Conservation (phyloP, 345 rosid genomes). For the Sisymbrium irio region DNA sequence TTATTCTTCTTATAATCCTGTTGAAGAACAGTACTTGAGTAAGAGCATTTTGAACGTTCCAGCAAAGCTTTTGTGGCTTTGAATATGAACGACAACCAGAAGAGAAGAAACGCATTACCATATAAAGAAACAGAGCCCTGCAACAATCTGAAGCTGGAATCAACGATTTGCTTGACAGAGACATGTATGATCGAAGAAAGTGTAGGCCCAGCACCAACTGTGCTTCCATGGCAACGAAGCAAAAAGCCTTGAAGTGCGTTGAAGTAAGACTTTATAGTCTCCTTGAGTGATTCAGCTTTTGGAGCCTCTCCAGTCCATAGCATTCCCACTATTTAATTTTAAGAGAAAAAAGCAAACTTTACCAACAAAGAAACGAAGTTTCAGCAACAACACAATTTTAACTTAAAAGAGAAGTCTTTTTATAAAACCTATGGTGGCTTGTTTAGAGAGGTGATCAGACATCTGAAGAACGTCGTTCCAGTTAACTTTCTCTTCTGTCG, state of each 20-base stretch:
- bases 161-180: conserved; percentile 70
- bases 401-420: not conserved
- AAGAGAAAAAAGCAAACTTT: not conserved
- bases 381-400: not conserved
- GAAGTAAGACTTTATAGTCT: conserved; percentile 64
- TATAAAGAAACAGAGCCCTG: conserved; percentile 62
- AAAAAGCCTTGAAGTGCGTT: conserved; percentile 80
- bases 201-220: conserved; percentile 83
- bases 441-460: conserved; percentile 79
- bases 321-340: conserved; percentile 68
- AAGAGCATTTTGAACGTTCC: not conserved
- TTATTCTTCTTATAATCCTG: too few relatives aligned
- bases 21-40: not conserved
- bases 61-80: not conserved
- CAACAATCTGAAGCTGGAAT: conserved; percentile 81
- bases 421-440: conserved; percentile 69
- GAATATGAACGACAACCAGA: not conserved
- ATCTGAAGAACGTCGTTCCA: conserved; percentile 75
- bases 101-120: conserved; percentile 38
- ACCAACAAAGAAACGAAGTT: not conserved
- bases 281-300: conserved; percentile 62
- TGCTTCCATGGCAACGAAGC: conserved; percentile 74
- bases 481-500: conserved; percentile 48
- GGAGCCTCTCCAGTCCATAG: conserved; percentile 78
- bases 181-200: conserved; percentile 59